phyloP scores from a whole-genome alignment of 805 yeast genomes.

The Hemisphaericaspora nanyangensis region DNA sequence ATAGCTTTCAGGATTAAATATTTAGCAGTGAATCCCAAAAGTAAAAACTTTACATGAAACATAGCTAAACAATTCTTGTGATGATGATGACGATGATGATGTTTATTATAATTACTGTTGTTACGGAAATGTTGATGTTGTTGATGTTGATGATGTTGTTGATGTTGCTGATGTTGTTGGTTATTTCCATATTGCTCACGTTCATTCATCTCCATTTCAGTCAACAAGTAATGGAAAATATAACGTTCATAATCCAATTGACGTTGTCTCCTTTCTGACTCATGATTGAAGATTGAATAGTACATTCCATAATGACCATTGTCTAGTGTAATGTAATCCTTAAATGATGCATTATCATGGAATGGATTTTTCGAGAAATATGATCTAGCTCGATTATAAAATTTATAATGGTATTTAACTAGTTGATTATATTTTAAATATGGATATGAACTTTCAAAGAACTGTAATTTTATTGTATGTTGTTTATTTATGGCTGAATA shows the following conservation, averaged over 20 bases:
- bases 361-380: slow-evolving; percentile 11
- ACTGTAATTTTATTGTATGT: slow-evolving; percentile 9
- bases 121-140: not conserved
- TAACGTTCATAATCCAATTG: slow-evolving; percentile 8
- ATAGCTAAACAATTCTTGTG: not conserved
- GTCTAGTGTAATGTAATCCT: slow-evolving; percentile 22
- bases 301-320: slow-evolving; percentile 43
- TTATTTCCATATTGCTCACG: not conserved
- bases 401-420: not conserved
- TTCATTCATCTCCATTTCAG: slow-evolving; percentile 5
- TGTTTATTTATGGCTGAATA: slow-evolving; percentile 5
- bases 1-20: slow-evolving; percentile 2
- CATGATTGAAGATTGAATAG: slow-evolving; percentile 36
- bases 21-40: slow-evolving; percentile 4
- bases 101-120: not conserved
- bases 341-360: slow-evolving; percentile 17
- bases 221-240: slow-evolving; percentile 4
- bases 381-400: slow-evolving; percentile 10
- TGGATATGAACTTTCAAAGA: slow-evolving; percentile 15
- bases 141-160: not conserved
- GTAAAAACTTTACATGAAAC: slow-evolving; percentile 1
- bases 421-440: slow-evolving; percentile 7
- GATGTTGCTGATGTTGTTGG: not conserved
- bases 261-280: slow-evolving; percentile 14
- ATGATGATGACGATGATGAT: not conserved